Conservation (phyloP, 306 rosid genomes). For the Clitoria ternatea region DNA sequence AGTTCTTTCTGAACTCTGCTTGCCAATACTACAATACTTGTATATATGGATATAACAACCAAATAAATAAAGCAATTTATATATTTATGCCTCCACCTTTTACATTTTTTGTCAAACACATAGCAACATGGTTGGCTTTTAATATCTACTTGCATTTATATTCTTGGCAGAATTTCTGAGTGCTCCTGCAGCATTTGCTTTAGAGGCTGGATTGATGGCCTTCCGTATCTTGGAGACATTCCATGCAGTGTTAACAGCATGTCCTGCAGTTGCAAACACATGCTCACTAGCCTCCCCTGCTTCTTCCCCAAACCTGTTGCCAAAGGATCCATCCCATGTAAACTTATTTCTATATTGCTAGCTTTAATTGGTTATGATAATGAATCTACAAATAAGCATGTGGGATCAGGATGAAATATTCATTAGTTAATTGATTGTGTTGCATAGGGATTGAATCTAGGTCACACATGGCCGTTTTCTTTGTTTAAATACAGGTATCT, state of each 20-base stretch:
- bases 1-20: neutral
- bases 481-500: no score
- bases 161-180: constrained; percentile 48
- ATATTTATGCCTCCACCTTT: neutral
- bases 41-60: neutral
- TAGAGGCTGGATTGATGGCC: constrained; percentile 79
- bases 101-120: neutral
- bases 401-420: no score
- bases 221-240: constrained; percentile 73
- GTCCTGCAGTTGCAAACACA: constrained; percentile 78
- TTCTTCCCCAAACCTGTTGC: constrained; percentile 67
- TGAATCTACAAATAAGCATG: no score
- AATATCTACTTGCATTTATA: neutral
- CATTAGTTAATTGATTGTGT: no score
- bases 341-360: neutral
- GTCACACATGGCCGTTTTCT: no score
- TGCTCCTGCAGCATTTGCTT: constrained; percentile 45
- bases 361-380: no score
- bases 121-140: constrained; percentile 6
- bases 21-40: neutral
- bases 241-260: constrained; percentile 74
- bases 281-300: constrained; percentile 86
- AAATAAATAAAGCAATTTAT: neutral
- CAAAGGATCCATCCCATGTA: neutral
- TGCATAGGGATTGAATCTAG: no score